A percentile compares a stretch with the other conserved stretches of the same genome.
These are phyloP conservation scores for Candida caryicola DNA, from an alignment of 805 yeast species.

Conservation along the genomic window DNA sequence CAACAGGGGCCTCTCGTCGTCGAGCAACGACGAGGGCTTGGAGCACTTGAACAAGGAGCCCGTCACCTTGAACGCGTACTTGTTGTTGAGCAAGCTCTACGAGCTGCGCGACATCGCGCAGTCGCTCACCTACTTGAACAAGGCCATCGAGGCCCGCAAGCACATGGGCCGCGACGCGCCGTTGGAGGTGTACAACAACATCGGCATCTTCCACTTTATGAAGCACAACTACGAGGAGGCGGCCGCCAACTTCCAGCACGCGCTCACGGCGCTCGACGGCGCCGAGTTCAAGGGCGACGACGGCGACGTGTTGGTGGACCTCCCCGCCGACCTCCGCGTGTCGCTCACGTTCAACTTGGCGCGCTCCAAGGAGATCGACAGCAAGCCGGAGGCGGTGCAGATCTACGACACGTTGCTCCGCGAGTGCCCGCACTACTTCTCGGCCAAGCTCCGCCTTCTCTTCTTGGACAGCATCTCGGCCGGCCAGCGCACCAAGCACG, in stretches of 20 bases:
- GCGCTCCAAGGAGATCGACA: slow-evolving; percentile 57
- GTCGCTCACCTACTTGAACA: slow-evolving; percentile 61
- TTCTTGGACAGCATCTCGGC: slow-evolving; percentile 55
- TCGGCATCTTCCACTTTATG: slow-evolving; percentile 78
- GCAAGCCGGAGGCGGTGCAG: slow-evolving; percentile 34
- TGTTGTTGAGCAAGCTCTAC: slow-evolving; percentile 65
- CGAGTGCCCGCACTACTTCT: slow-evolving; percentile 64
- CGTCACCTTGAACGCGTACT: slow-evolving; percentile 58
- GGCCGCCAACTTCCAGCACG: slow-evolving; percentile 48
- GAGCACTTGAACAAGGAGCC: slow-evolving; percentile 47
- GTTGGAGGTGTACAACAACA: slow-evolving; percentile 68
- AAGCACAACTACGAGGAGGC: slow-evolving; percentile 62
- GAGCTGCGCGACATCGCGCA: slow-evolving; percentile 66
- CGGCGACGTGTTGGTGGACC: slow-evolving; percentile 28
- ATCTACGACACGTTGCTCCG: slow-evolving; percentile 57
- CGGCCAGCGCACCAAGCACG: slow-evolving; percentile 32
- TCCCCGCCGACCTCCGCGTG: slow-evolving; percentile 28
- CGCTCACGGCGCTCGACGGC: slow-evolving; percentile 38
- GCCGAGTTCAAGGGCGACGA: slow-evolving; percentile 38
- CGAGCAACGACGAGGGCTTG: slow-evolving; percentile 17
- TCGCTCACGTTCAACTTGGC: slow-evolving; percentile 65
- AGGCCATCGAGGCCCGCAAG: slow-evolving; percentile 54
- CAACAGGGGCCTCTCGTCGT: slow-evolving; percentile 38
- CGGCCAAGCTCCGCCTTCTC: slow-evolving; percentile 71
- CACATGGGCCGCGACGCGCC: slow-evolving; percentile 46